These are phyloP conservation scores for Cladosporium velox DNA, from an alignment of 2,329 filamentous ascomycete genomes.

Conservation along the genomic window DNA sequence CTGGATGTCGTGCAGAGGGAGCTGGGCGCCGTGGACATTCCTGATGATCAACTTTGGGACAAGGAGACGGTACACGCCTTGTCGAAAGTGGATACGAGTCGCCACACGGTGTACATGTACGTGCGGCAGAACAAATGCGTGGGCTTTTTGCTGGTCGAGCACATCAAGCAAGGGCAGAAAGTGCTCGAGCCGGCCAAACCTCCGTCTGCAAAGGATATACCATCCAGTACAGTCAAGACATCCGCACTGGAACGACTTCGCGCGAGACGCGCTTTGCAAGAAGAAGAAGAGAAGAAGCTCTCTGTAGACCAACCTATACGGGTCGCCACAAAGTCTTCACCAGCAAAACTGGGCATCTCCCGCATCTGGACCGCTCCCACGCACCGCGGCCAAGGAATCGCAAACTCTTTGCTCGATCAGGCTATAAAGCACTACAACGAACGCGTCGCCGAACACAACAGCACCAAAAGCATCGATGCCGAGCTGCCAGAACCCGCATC, in stretches of 20 bases:
- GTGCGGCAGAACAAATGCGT: slow-evolving; percentile 63
- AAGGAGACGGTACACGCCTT: slow-evolving; percentile 40
- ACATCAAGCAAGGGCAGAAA: slow-evolving; percentile 58
- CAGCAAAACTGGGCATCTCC: slow-evolving; percentile 62
- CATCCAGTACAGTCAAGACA: neutral
- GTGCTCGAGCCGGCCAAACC: slow-evolving; percentile 44
- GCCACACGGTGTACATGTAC: slow-evolving; percentile 64
- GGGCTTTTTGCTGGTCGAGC: slow-evolving; percentile 62
- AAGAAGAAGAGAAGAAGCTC: slow-evolving; percentile 10
- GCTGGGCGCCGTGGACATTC: slow-evolving; percentile 61
- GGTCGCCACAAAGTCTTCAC: slow-evolving; percentile 26
- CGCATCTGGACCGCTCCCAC: slow-evolving; percentile 65
- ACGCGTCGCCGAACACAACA: neutral
- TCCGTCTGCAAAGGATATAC: neutral
- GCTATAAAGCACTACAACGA: slow-evolving; percentile 29
- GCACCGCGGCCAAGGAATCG: slow-evolving; percentile 59
- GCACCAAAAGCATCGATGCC: neutral
- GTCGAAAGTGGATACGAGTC: slow-evolving; percentile 23
- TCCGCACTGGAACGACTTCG: slow-evolving; percentile 16
- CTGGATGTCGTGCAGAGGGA: slow-evolving; percentile 65
- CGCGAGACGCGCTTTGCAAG: slow-evolving; percentile 20
- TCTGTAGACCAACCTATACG: slow-evolving; percentile 25
- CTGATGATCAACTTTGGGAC: slow-evolving; percentile 60
- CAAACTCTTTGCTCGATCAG: slow-evolving; percentile 56
- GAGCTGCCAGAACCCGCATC: neutral